Base-by-base conservation (phyloP, 352 stramenopile species). In the Globisporangium ultimum region DNA sequence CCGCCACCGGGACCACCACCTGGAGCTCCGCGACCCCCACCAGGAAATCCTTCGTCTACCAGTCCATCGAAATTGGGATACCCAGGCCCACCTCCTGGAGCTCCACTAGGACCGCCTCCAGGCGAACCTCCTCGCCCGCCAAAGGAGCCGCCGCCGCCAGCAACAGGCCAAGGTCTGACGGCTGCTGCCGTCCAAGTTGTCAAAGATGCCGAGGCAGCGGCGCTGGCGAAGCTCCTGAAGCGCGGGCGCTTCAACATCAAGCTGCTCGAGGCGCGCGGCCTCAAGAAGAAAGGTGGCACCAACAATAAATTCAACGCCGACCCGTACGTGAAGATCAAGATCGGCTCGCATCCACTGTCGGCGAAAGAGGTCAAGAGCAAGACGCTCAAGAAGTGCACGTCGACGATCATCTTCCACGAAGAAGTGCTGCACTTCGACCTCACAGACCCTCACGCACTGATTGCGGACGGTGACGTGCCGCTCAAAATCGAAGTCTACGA, bases 401-500 rank as follows among this genome's bases (percentile, higher is more conserved):
- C 71, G 10, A 78, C 87, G 15, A 72, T 93, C 6, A 80, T 91
- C 36, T 97, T 97, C 74, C 81, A 93, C 20, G 82, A 96, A 58
- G 89, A 96, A 48, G 60, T 86, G 22, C 68, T 97, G 4, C 49
- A 64, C 5, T 94, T 96, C 41, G 88, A 97, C 49, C 63, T 97
- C 41, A 76, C 81, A 0, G 73, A 97, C n/a, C 87, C 89, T 4
- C 58, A 74, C 2, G 74, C 71, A 10, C 78, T 96, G 7, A 61
- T 97, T 12, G 68, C 75, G 1, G 74, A 89, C 54, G 78, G 93
- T 38, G 84, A 91, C 40, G 60, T 91, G 34, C 64, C 78, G n/a
- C 63, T 89, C 46, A 76, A 76, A 18, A 70, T 97, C 20, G 87
- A 96, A 51, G 8, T 97, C 0, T 97, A 74, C 55, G 87, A 97